phyloP scores from a whole-genome alignment of 1,284 basidiomycete genomes.

The Athelia psychrophila region DNA sequence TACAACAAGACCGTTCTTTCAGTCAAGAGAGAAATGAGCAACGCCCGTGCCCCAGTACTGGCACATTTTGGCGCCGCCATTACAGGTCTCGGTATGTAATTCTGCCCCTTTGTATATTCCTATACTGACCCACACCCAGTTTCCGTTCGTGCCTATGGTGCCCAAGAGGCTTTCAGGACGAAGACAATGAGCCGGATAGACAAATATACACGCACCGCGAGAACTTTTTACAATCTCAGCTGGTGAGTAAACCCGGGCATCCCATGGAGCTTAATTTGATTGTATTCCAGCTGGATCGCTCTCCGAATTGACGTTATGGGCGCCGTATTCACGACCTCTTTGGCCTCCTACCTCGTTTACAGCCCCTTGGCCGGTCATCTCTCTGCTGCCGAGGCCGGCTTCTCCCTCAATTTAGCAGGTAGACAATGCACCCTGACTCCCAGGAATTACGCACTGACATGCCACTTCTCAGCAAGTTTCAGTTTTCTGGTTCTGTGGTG shows the following conservation, averaged over 20 bases:
- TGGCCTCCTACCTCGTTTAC: constrained; percentile 21
- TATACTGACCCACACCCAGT: constrained; percentile 23
- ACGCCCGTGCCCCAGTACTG: constrained; percentile 40
- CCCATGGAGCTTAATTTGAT: background rate
- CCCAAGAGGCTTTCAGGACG: constrained; percentile 31
- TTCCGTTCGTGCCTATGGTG: constrained; percentile 32
- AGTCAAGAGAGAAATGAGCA: constrained; percentile 46
- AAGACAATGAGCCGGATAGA: constrained; percentile 37
- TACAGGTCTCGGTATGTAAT: constrained; percentile 39
- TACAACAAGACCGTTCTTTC: constrained; percentile 41
- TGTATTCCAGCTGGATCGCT: constrained; percentile 33
- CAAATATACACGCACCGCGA: constrained; percentile 33
- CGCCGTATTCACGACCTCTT: constrained; percentile 25
- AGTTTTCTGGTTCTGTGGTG: constrained; percentile 52
- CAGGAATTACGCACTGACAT: background rate
- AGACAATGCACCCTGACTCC: constrained; percentile 3
- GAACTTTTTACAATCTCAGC: constrained; percentile 41
- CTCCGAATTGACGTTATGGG: constrained; percentile 38
- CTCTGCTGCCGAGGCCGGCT: constrained; percentile 43
- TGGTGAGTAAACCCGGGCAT: constrained; percentile 5
- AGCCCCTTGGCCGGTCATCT: constrained; percentile 24
- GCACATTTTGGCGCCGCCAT: constrained; percentile 41
- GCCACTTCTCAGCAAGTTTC: constrained; percentile 41
- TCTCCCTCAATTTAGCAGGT: constrained; percentile 51
- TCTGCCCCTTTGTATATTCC: constrained; percentile 32